Evolutionary conservation across 2,329 filamentous ascomycete genomes (phyloP).

Genomic region (Aspergillus sp.): DNA sequence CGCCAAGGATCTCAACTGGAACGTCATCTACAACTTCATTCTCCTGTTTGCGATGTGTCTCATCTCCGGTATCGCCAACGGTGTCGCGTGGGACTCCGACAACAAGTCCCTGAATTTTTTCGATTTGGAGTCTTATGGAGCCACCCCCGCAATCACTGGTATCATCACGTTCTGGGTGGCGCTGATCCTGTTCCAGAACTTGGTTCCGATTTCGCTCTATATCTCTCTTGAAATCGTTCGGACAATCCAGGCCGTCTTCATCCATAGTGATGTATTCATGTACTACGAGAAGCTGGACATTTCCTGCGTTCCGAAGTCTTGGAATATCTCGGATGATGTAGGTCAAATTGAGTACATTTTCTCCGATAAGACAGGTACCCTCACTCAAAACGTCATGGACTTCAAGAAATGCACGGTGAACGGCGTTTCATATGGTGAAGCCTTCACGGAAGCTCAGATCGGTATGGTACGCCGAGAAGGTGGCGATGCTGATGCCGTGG

Average conservation of each 20-base stretch:
- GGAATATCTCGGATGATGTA: conserved; percentile 98
- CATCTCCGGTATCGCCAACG: conserved; percentile 79
- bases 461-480: conserved; percentile 93
- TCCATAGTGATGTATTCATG: conserved; percentile 94
- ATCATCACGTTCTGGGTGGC: conserved; percentile 97
- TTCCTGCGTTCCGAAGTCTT: conserved; percentile 93
- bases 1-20: conserved; percentile 91
- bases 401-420: conserved; percentile 99
- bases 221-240: conserved; percentile 96
- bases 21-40: conserved; percentile 94
- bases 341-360: conserved; percentile 99
- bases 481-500: conserved; percentile 80
- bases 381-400: conserved; percentile 95
- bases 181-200: conserved; percentile 94
- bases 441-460: conserved; percentile 94
- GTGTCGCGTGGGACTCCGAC: conserved; percentile 72
- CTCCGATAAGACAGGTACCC: conserved; percentile 86
- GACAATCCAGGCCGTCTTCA: conserved; percentile 91
- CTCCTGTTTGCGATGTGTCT: conserved; percentile 89
- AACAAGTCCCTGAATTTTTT: conserved; percentile 78
- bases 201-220: conserved; percentile 97
- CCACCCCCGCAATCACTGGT: conserved; percentile 72
- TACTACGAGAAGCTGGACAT: conserved; percentile 95
- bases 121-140: conserved; percentile 80
- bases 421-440: conserved; percentile 93